Percentiles rank a stretch among this genome's conserved stretches.
Conservation (phyloP, 2,329 filamentous ascomycete genomes). For the Sporothrix inflata region DNA sequence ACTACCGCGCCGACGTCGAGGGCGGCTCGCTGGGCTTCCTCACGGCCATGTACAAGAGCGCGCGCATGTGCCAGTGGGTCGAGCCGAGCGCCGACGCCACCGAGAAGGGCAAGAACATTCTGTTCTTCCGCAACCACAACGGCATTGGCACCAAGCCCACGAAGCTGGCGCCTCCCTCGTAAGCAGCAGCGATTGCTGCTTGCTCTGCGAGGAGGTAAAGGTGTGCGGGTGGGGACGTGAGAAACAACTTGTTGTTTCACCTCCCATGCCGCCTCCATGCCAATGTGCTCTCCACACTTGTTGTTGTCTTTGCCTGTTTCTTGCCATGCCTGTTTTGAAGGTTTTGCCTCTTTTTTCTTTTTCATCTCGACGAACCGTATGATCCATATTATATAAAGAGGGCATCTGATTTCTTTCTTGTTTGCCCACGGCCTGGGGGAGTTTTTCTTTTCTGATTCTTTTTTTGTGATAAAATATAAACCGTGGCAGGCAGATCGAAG, state of each 20-base stretch:
- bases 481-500: background rate
- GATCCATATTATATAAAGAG: constrained; percentile 19
- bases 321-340: background rate
- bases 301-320: background rate
- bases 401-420: background rate
- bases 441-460: background rate
- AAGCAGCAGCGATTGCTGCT: background rate
- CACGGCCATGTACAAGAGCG: constrained; percentile 76
- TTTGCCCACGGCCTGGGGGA: background rate
- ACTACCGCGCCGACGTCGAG: constrained; percentile 84
- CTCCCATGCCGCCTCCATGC: background rate
- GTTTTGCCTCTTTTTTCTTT: background rate
- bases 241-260: background rate
- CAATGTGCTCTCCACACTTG: constrained; percentile 5
- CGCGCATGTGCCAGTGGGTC: constrained; percentile 94
- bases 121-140: constrained; percentile 96
- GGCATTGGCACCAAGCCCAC: constrained; percentile 67
- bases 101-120: constrained; percentile 79
- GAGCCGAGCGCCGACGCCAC: constrained; percentile 83
- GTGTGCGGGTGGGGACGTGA: background rate
- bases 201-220: no score
- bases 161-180: constrained; percentile 30
- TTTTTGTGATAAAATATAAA: constrained; percentile 14
- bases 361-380: constrained; percentile 19
- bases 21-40: constrained; percentile 84